Conservation (phyloP, 345 rosid species). For the Aquilaria sinensis region DNA sequence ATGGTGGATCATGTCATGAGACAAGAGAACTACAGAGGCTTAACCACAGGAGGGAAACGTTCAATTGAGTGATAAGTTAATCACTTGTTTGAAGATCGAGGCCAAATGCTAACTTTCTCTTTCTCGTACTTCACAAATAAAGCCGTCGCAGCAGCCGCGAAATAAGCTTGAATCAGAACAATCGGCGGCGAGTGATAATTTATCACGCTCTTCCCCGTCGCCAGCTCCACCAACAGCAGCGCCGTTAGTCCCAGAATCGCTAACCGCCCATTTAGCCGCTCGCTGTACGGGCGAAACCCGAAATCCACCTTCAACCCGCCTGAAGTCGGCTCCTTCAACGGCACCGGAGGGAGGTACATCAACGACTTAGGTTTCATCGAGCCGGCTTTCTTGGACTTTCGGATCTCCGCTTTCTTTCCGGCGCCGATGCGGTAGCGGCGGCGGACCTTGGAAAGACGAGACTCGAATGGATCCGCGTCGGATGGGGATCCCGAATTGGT, state of each 20-base stretch:
- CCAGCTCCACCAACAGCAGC: constrained; percentile 78
- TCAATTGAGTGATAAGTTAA: too few species aligned
- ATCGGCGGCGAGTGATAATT: constrained; percentile 73
- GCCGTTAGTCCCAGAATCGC: constrained; percentile 70
- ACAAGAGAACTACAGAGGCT: too few species aligned
- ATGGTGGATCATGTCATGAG: too few species aligned
- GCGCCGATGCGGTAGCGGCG: constrained; percentile 63
- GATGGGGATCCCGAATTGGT: constrained; percentile 4
- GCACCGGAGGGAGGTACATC: constrained; percentile 68
- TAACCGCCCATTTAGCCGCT: constrained; percentile 63
- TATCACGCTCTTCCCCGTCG: constrained; percentile 80
- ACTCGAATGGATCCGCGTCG: constrained; percentile 49
- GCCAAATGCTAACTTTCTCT: constrained; percentile 80
- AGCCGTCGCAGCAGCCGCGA: constrained; percentile 61
- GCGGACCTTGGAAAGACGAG: constrained; percentile 61
- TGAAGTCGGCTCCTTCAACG: constrained; percentile 57
- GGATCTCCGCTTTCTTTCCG: constrained; percentile 82
- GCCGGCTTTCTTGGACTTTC: constrained; percentile 58
- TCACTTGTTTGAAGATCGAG: constrained; percentile 25
- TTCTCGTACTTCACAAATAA: constrained; percentile 63
- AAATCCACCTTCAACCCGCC: constrained; percentile 71
- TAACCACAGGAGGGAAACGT: too few species aligned
- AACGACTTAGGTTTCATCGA: constrained; percentile 20
- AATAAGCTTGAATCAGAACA: constrained; percentile 63
- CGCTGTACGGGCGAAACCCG: constrained; percentile 75